These are phyloP conservation scores for Biscogniauxia mediterranea DNA, from an alignment of 2,329 filamentous ascomycete species.

Conservation along the genomic window DNA sequence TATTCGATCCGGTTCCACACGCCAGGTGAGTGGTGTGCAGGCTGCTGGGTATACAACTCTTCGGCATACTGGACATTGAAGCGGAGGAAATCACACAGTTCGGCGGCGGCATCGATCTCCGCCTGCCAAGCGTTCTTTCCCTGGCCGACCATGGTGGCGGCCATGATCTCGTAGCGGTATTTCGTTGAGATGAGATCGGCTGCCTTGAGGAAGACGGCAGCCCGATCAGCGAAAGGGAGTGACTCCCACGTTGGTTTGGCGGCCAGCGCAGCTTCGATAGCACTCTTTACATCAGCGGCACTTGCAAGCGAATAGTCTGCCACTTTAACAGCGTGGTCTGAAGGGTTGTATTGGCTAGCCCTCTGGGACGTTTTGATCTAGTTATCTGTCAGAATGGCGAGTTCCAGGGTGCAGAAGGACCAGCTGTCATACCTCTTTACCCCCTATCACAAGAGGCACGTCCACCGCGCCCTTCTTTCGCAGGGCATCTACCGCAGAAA, in stretches of 20 bases:
- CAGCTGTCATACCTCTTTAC: slow-evolving; percentile 63
- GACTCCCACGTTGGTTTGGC: slow-evolving; percentile 85
- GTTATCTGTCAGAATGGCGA: slow-evolving; percentile 13
- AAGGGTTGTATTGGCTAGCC: slow-evolving; percentile 76
- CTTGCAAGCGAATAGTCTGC: slow-evolving; percentile 85
- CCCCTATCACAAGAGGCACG: slow-evolving; percentile 80
- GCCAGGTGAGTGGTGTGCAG: slow-evolving; percentile 75
- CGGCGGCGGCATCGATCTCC: slow-evolving; percentile 95
- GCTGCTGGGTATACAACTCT: slow-evolving; percentile 86
- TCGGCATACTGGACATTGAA: slow-evolving; percentile 95
- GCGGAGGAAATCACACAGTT: slow-evolving; percentile 87
- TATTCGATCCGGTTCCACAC: slow-evolving; percentile 93
- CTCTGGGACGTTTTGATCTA: slow-evolving; percentile 66
- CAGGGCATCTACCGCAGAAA: slow-evolving; percentile 68
- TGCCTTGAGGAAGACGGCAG: slow-evolving; percentile 92
- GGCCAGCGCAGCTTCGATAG: slow-evolving; percentile 81
- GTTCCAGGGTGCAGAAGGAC: neutral
- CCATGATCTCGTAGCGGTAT: slow-evolving; percentile 96
- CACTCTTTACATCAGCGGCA: slow-evolving; percentile 69
- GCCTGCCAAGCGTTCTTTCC: slow-evolving; percentile 99
- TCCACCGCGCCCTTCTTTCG: slow-evolving; percentile 69
- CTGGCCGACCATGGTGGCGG: slow-evolving; percentile 91
- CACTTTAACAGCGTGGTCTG: slow-evolving; percentile 72
- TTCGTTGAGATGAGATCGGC: slow-evolving; percentile 87
- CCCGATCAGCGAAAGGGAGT: slow-evolving; percentile 85